Evolutionary conservation across 1,284 basidiomycete genomes (phyloP), one percentile per base, ranked within the genome.

Genomic region (Tausonia pullulans): DNA sequence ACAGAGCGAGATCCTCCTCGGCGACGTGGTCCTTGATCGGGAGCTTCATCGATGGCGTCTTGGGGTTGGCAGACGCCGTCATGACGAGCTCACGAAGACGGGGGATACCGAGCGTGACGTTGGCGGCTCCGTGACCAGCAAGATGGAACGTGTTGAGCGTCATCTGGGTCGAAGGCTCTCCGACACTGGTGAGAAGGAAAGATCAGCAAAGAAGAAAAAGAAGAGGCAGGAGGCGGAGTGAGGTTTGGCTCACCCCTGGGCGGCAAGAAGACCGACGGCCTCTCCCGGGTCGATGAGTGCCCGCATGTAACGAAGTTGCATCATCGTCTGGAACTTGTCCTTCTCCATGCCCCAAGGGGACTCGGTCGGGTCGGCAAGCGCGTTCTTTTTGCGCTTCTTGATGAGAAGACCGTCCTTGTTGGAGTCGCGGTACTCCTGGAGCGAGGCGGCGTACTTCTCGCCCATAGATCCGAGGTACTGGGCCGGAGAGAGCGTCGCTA

Each of bases 141-240:
- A 98, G 97, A 80, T 99, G 96, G 85, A 99, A 99, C 8, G 96
- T 99, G 76, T 99, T 99, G 70, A 99, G 79, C 44, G 96, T 99
- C 96, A 99, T 99, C 76, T 99, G 96, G 1, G 96, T 99, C 40
- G 96, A 98, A 4, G 96, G 96, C 76, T 99, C 96, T 67, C 96
- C 96, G 58, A 99, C 85, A 79, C 93, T 93, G 68, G 13, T 64
- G 60, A 63, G 27, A 27, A 39, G 51, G 50, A 53, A 13, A 45
- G 9, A 11, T 11, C 16, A 16, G 16, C 5, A 9, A 40, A 27
- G 45, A 9, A 62, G 6, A 3, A 3, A 4, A 41, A 39, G 40
- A 41, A 51, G 43, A 13, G 3, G 27, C 8, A 39, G 49, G 3
- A 16, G 6, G 27, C 46, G 16, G 9, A 46, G 27, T 50, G 45